phyloP scores from a whole-genome alignment of 2,329 filamentous ascomycete genomes.

The Coleophoma eucalyptorum region DNA sequence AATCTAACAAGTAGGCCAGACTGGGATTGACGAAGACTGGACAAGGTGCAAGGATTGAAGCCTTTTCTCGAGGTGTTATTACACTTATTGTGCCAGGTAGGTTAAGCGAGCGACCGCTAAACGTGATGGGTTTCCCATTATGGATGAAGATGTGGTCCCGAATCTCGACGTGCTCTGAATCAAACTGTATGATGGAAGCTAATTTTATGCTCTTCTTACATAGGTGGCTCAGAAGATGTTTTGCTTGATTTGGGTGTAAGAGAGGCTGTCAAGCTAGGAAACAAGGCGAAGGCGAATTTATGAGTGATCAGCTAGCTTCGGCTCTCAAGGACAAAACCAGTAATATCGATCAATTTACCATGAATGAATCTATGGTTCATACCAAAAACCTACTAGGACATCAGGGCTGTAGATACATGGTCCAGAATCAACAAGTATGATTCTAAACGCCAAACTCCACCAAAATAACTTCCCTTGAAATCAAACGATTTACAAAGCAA shows the following conservation, averaged over 20 bases:
- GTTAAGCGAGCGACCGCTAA: neutral
- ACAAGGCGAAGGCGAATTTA: conserved; percentile 76
- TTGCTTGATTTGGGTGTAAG: conserved; percentile 73
- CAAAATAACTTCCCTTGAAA: no score
- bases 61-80: conserved; percentile 40
- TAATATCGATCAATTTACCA: no score
- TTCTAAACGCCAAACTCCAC: no score
- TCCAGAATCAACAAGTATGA: no score
- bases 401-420: no score
- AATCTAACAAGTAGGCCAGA: no score
- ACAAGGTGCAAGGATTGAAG: conserved; percentile 35
- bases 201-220: conserved; percentile 10
- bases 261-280: conserved; percentile 66
- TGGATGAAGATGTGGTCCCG: no score
- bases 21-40: conserved; percentile 13
- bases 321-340: no score
- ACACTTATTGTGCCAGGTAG: conserved; percentile 10
- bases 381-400: no score
- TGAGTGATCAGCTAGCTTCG: conserved; percentile 31
- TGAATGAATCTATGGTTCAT: neutral
- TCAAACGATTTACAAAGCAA: no score
- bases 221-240: conserved; percentile 79
- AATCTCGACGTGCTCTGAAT: no score
- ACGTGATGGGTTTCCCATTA: no score
- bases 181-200: neutral